A percentile compares a stretch with the other conserved stretches of the same genome.
Conservation (phyloP, 345 rosid genomes). For the Citrus reticulata region DNA sequence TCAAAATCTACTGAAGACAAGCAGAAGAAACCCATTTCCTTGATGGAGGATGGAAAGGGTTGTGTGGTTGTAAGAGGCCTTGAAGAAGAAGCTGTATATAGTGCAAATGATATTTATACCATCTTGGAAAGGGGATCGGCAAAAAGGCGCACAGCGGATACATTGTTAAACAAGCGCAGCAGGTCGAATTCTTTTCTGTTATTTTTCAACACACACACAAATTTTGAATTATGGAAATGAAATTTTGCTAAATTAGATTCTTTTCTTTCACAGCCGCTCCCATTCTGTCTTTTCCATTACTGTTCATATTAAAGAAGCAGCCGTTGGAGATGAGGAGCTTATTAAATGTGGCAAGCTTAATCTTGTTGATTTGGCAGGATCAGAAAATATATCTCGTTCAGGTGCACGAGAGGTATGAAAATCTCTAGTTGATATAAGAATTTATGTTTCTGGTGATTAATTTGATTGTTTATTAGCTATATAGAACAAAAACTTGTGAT, state of each 20-base stretch:
- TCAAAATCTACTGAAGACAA: constrained; percentile 59
- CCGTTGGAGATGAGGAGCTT: constrained; percentile 80
- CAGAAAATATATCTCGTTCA: constrained; percentile 86
- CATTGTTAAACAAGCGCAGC: constrained; percentile 87
- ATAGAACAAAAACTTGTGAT: not conserved
- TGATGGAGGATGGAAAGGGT: constrained; percentile 94
- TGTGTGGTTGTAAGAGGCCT: constrained; percentile 88
- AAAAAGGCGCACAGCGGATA: constrained; percentile 84
- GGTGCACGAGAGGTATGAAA: constrained; percentile 72
- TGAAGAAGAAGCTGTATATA: constrained; percentile 89
- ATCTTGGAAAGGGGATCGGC: constrained; percentile 82
- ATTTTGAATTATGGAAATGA: not conserved
- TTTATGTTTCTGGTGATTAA: not conserved
- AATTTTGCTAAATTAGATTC: constrained; percentile 6
- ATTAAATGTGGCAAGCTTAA: constrained; percentile 97
- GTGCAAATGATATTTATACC: constrained; percentile 82
- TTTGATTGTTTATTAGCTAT: not conserved
- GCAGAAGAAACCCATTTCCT: constrained; percentile 77
- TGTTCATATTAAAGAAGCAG: constrained; percentile 70
- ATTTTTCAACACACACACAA: not conserved
- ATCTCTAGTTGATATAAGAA: not conserved
- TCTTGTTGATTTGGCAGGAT: constrained; percentile 98
- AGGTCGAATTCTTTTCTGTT: constrained; percentile 32
- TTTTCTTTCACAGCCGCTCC: constrained; percentile 61
- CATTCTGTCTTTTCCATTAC: constrained; percentile 93